Evolutionary conservation across 202 grass and related monocot species (phyloP), one percentile per base, ranked within the genome.

Genomic region (Elaeis oleifera): DNA sequence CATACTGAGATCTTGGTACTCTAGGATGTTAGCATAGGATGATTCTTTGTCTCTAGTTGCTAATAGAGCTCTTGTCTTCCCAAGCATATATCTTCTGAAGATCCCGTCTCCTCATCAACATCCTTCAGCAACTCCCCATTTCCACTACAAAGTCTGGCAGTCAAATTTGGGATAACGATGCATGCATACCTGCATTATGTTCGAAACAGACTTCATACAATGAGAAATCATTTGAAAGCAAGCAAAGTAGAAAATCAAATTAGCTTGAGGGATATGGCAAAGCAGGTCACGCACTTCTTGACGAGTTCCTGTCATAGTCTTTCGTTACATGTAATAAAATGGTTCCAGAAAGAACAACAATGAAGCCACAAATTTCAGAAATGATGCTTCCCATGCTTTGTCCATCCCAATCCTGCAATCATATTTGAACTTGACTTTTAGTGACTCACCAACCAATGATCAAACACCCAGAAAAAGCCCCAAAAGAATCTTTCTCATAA

Each of bases 361-460:
- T 71, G 81, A 99, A 80, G 49, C 95, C 95, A 71, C 89, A 99
- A 73, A 99, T 90, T 78, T 83, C 95, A 64, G 95, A 99, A 63
- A 68, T 78, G 61, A 99, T 74, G 75, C 75, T 99, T 87, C 89
- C 95, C 44, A 74, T 59, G 68, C 70, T 78, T 87, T 94, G 89
- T 68, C 80, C 89, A 71, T 90, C 82, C 95, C 95, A 99, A 62
- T 99, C 89, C 95, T 99, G 78, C 44, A 48, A 49, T 58, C 63
- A 62, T 71, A 20, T 56, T 74, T 70, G 21, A 49, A 44, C 36
- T 39, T 39, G 9, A 39, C 36, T 3, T 14, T 44, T 44, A 44
- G 36, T 44, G 36, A 44, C 36, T 44, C 36, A 13, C 11, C 11
- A 44, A 44, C 1, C 36, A 44, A 44, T 44, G 36, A 44, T 44